These are phyloP conservation scores for Naegleria fowleri DNA, from an alignment of 208 protist species.

Conservation along the genomic window DNA sequence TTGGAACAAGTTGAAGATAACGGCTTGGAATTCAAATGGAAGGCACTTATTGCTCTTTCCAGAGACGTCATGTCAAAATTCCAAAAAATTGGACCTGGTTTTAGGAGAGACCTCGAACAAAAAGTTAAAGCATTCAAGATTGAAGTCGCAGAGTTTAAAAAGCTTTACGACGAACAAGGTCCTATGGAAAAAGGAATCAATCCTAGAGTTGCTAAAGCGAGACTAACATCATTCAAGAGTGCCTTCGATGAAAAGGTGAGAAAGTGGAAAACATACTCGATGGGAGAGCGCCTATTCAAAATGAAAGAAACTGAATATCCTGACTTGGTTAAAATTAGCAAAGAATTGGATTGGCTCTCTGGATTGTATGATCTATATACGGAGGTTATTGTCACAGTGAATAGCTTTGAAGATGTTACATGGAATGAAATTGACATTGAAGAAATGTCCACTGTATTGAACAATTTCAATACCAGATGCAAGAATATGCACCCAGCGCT, in stretches of 20 bases:
- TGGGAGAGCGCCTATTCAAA: slow-evolving; percentile 90
- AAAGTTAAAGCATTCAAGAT: slow-evolving; percentile 84
- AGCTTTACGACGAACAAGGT: slow-evolving; percentile 89
- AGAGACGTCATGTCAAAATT: slow-evolving; percentile 73
- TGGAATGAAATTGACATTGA: slow-evolving; percentile 89
- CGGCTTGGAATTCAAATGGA: slow-evolving; percentile 73
- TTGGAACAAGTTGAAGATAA: slow-evolving; percentile 35
- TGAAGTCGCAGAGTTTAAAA: slow-evolving; percentile 82
- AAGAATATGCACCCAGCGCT: slow-evolving; percentile 81
- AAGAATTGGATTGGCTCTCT: slow-evolving; percentile 85
- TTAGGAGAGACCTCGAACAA: slow-evolving; percentile 82
- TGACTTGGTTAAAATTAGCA: slow-evolving; percentile 81
- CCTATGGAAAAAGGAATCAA: slow-evolving; percentile 86
- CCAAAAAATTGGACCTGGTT: slow-evolving; percentile 73
- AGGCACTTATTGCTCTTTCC: slow-evolving; percentile 70
- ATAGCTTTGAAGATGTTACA: slow-evolving; percentile 84
- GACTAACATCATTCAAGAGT: slow-evolving; percentile 85
- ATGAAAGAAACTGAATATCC: slow-evolving; percentile 85
- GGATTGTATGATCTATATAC: slow-evolving; percentile 90
- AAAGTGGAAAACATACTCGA: slow-evolving; percentile 84
- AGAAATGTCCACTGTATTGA: slow-evolving; percentile 75
- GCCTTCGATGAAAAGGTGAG: slow-evolving; percentile 88
- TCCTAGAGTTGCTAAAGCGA: slow-evolving; percentile 84
- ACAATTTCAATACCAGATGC: slow-evolving; percentile 52
- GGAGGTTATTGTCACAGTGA: slow-evolving; percentile 83